Base-by-base conservation (phyloP, 2,329 filamentous ascomycete species). In the Penicillium sp. region DNA sequence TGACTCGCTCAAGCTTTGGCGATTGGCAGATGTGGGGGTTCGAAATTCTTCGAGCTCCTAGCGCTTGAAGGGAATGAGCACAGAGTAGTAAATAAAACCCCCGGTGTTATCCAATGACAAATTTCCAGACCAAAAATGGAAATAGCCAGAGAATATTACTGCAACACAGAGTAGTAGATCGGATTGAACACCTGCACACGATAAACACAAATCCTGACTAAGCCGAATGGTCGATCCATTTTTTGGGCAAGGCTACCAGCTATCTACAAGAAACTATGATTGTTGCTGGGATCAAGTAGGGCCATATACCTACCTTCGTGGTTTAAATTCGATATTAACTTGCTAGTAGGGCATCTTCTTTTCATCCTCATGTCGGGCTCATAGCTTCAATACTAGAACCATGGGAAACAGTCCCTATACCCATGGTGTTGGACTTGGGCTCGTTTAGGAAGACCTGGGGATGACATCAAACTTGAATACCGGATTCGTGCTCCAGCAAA, bases 381-480 rank as follows among this genome's bases (percentile, higher is more conserved):
- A 50, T 34, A 27, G 27, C 50, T 15, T 47, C 34, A 21, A 47
- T 32, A 15, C 21, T 46, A 27, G 39, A 46, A 35, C 54, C 51
- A 38, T 35, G 51, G 51, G 34, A n/a, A 5, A 16, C 5, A 23
- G 27, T 29, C 8, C 12, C 6, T 32, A 31, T 23, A 37, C 13
- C 32, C 49, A 38, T 29, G 49, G 49, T 9, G 10, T 42, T 18
- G 6, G 13, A 23, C 23, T 5, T 31, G 16, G 38, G 39, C 23
- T 21, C 31, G 4, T 35, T n/a, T 16, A 9, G n/a, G 21, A 38
- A 38, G 31, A 25, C 16, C 12, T 23, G 29, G 15, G 18, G 16
- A 53, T 56, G 54, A 56, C 50, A 56, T 56, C 50, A 56, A 56
- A 34, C 1, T 21, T 12, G 10, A 15, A 31, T 10, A 4, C n/a